phyloP scores from a whole-genome alignment of 1,139 yeast genomes.

The Candida tetrigidarum region DNA sequence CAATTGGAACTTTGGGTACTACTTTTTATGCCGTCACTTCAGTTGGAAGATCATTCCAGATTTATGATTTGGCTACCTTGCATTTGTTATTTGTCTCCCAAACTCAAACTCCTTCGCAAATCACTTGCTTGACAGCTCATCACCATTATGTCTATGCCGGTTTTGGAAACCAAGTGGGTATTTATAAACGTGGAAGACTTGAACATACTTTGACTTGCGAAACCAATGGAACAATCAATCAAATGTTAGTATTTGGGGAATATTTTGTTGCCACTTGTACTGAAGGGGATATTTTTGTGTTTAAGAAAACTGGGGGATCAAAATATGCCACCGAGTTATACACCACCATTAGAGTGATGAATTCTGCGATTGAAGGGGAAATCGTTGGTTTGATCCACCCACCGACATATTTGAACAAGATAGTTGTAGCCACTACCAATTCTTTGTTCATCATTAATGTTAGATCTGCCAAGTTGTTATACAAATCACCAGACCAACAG shows the following conservation, averaged over 20 bases:
- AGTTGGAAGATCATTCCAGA: constrained; percentile 89
- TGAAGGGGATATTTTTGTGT: constrained; percentile 61
- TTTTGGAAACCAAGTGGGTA: constrained; percentile 70
- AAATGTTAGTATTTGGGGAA: constrained; percentile 76
- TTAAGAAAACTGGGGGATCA: constrained; percentile 54
- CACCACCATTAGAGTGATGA: constrained; percentile 58
- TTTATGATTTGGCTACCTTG: constrained; percentile 88
- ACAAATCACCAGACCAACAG: constrained; percentile 46
- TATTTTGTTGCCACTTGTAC: constrained; percentile 65
- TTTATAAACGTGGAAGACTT: constrained; percentile 81
- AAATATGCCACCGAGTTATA: constrained; percentile 68
- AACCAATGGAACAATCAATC: constrained; percentile 41
- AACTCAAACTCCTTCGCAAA: constrained; percentile 70
- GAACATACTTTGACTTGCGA: constrained; percentile 56
- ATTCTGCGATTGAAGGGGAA: constrained; percentile 63
- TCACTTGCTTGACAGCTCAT: constrained; percentile 77
- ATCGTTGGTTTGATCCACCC: constrained; percentile 78
- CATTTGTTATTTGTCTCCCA: constrained; percentile 88
- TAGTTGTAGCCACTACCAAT: constrained; percentile 76
- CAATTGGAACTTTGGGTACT: constrained; percentile 86
- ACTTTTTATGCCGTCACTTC: constrained; percentile 88
- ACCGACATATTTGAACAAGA: constrained; percentile 90
- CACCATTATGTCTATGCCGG: constrained; percentile 85
- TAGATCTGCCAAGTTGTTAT: constrained; percentile 76
- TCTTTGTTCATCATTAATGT: constrained; percentile 68